Evolutionary conservation across 106 monocot species (phyloP).

Genomic region (Platanthera zijinensis): DNA sequence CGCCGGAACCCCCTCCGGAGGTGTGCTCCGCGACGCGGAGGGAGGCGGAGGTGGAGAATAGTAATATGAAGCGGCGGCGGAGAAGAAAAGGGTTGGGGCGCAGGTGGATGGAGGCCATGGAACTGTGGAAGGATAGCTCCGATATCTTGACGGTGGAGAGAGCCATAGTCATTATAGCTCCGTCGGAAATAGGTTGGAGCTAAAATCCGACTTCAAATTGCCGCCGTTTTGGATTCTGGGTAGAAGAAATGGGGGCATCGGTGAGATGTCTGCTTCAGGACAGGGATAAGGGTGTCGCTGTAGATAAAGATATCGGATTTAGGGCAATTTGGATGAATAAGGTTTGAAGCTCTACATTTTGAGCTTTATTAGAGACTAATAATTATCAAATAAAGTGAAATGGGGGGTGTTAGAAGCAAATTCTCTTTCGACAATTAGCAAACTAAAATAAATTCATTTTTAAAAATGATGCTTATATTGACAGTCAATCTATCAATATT

Average conservation of each 20-base stretch:
- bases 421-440: no score
- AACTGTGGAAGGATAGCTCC: constrained; percentile 10
- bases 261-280: neutral
- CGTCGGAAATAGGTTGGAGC: neutral
- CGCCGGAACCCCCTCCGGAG: neutral
- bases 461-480: no score
- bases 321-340: no score
- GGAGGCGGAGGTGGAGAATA: constrained; percentile 4
- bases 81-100: neutral
- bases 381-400: no score
- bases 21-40: neutral
- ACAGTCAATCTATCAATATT: no score
- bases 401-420: no score
- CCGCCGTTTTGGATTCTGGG: neutral
- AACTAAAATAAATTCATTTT: no score
- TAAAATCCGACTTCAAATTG: neutral
- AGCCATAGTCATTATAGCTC: constrained; percentile 1
- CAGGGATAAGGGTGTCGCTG: no score
- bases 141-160: constrained; percentile 6
- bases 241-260: neutral
- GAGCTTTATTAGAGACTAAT: no score
- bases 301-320: no score
- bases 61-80: neutral
- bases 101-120: neutral
- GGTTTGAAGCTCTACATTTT: no score